Percentiles rank a stretch among this genome's conserved stretches.
phyloP scores from a whole-genome alignment of 140 eudicot genomes.

The Ambrosia hybrid region DNA sequence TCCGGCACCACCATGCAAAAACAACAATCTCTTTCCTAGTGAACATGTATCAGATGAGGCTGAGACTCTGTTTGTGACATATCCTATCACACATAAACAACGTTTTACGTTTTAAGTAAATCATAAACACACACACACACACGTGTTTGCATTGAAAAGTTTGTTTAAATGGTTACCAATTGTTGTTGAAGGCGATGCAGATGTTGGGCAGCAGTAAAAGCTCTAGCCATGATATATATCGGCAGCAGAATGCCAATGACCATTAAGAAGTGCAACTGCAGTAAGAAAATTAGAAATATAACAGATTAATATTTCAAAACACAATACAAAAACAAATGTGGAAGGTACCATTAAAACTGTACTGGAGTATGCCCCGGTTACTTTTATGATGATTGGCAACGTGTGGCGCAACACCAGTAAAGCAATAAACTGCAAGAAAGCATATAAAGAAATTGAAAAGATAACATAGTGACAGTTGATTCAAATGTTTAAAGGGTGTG shows the following conservation, averaged over 20 bases:
- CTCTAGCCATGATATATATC: constrained; percentile 52
- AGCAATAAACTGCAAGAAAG: constrained; percentile 44
- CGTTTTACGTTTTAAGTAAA: constrained; percentile 9
- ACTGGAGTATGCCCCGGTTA: constrained; percentile 49
- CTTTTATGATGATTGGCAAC: constrained; percentile 52
- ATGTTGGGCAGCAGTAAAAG: constrained; percentile 42
- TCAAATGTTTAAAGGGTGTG: constrained; percentile 14
- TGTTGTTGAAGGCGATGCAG: constrained; percentile 34
- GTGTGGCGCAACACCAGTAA: constrained; percentile 66
- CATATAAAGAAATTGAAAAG: not conserved
- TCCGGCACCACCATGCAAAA: constrained; percentile 3
- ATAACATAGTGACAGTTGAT: not conserved
- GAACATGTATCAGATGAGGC: constrained; percentile 40
- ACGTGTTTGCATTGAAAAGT: not conserved
- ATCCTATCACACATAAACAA: constrained; percentile 37
- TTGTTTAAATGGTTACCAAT: constrained; percentile 38
- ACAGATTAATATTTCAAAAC: not conserved
- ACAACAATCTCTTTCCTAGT: constrained; percentile 11
- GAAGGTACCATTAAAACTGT: constrained; percentile 44
- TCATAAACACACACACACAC: constrained; percentile 16
- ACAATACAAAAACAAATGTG: not conserved
- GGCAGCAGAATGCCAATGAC: constrained; percentile 52
- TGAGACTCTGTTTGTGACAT: constrained; percentile 33
- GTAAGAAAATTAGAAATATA: constrained; percentile 5
- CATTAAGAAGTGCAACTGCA: constrained; percentile 52